A percentile compares a stretch with the other conserved stretches of the same genome.
Evolutionary conservation across 106 monocot species (phyloP).

Genomic region (Apostasia ramifera): DNA sequence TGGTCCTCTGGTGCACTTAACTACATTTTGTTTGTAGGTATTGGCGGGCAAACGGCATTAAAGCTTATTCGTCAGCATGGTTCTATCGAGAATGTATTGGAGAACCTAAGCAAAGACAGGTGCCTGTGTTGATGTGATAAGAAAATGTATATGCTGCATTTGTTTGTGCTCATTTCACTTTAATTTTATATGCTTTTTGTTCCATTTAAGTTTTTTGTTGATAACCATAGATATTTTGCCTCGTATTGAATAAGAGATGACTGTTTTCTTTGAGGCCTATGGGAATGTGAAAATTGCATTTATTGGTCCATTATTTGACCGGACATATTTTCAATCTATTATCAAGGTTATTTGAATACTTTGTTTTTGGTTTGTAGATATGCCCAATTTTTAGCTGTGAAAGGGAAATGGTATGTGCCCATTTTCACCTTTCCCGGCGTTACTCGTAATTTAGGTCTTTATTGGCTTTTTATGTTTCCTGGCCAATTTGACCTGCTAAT

Average conservation of each 20-base stretch:
- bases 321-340: too few species aligned
- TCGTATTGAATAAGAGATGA: not conserved
- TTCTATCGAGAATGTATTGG: slow-evolving; percentile 74
- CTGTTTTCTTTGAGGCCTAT: not conserved
- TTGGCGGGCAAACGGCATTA: slow-evolving; percentile 88
- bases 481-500: too few species aligned
- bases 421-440: too few species aligned
- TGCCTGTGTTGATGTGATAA: slow-evolving; percentile 8
- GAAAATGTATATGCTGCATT: not conserved
- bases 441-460: too few species aligned
- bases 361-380: too few species aligned
- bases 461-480: too few species aligned
- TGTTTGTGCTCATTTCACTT: not conserved
- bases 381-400: too few species aligned
- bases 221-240: not conserved
- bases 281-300: not conserved
- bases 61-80: slow-evolving; percentile 95
- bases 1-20: not conserved
- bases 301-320: too few species aligned
- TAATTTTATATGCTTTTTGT: not conserved
- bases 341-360: too few species aligned
- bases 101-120: slow-evolving; percentile 96
- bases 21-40: slow-evolving; percentile 36
- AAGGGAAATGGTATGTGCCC: too few species aligned
- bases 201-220: not conserved